Base-by-base conservation (phyloP, 495 filamentous ascomycete genomes). In the Penicillium flavigenum region DNA sequence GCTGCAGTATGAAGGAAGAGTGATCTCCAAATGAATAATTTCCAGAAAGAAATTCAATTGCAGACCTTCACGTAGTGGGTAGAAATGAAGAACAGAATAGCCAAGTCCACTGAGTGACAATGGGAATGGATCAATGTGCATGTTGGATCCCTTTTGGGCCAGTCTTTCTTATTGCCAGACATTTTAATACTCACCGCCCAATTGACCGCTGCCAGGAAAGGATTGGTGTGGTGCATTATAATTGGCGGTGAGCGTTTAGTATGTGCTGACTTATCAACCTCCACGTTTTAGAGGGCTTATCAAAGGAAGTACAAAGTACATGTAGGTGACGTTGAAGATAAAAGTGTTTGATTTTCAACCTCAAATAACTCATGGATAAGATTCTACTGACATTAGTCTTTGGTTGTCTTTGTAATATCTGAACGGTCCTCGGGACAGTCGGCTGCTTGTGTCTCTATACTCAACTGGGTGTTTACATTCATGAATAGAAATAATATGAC, bases 101-200 rank as follows among this genome's bases (percentile, higher is more conserved):
- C 17, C 39, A 41, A 53, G 39, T 53, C 26, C 16, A 17, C 39
- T 10, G 27, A 47, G 29, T 36, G 53, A 47, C 46, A 56, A 49
- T 42, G 54, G 39, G 36, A 44, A 31, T 60, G 22, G 53, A 58
- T 65, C 31, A 57, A 67, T 65, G 63, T 45, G 54, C 63, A 59
- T 61, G 65, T 56, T 60, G 63, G 63, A 63, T 68, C 63, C 59
- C 63, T 57, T 64, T 66, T 66, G 58, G 65, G 65, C 56, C 47
- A 43, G 36, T 43, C 41, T 24, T 52, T 45, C 42, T 56, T 68
- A 60, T 50, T 68, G 65, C 63, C 63, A 34, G 63, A 51, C 57
- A 62, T 57, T 54, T 1, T 11, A n/a, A 0, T 3, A 0, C 16
- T 58, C 17, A 66, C 60, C 65, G 63, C 63, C 45, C 5, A 19